Conservation (phyloP, 306 rosid species). For the Cucurbita maxima region DNA sequence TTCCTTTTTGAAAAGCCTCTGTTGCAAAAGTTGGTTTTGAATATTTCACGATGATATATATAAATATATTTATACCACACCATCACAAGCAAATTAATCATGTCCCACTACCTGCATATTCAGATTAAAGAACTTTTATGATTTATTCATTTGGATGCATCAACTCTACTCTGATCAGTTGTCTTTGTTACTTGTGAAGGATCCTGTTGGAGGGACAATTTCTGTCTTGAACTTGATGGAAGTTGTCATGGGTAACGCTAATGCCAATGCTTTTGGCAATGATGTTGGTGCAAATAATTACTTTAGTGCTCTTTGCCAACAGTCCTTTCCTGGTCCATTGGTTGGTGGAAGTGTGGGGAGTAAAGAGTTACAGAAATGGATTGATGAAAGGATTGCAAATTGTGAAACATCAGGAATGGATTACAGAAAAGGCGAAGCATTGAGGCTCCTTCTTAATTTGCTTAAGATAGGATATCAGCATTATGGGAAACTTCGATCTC, state of each 20-base stretch:
- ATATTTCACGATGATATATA: not conserved
- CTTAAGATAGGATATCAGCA: constrained; percentile 83
- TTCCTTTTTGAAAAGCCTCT: not conserved
- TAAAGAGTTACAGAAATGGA: constrained; percentile 79
- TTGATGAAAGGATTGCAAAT: constrained; percentile 69
- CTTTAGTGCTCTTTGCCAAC: constrained; percentile 64
- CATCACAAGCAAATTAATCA: not conserved
- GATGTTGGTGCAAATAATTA: constrained; percentile 34
- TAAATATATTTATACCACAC: no score
- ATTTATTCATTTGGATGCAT: not conserved
- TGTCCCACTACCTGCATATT: not conserved
- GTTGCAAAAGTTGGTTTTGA: not conserved
- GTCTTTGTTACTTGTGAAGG: constrained; percentile 44
- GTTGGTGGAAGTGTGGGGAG: constrained; percentile 85
- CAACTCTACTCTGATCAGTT: constrained; percentile 14
- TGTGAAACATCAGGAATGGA: constrained; percentile 48
- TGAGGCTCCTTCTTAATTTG: constrained; percentile 78
- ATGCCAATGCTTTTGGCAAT: constrained; percentile 20
- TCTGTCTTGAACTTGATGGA: constrained; percentile 67
- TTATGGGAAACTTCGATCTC: constrained; percentile 85
- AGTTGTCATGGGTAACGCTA: constrained; percentile 35
- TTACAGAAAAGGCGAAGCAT: constrained; percentile 46
- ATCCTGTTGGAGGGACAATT: constrained; percentile 39
- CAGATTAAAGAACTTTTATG: not conserved
- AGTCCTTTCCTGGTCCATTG: constrained; percentile 89